Percentiles rank a stretch among this genome's conserved stretches.
Conservation (phyloP, 306 rosid genomes). For the Senna siamea region DNA sequence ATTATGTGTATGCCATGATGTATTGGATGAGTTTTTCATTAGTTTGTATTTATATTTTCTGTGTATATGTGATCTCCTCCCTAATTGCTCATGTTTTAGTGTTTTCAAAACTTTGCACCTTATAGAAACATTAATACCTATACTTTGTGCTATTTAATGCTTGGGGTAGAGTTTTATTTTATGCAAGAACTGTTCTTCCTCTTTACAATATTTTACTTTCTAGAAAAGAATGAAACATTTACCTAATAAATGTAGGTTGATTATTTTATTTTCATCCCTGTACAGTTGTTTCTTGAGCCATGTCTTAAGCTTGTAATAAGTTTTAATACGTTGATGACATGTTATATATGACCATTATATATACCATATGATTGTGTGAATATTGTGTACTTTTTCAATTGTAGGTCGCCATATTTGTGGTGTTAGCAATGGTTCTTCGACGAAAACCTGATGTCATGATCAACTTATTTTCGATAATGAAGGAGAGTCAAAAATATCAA, state of each 20-base stretch:
- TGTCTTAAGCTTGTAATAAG: not conserved
- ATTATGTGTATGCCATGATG: not conserved
- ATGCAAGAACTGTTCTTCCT: not conserved
- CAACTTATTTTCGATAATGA: slow-evolving; percentile 47
- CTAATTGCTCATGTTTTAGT: not conserved
- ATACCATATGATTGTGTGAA: slow-evolving; percentile 12
- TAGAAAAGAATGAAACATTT: not conserved
- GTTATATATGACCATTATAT: not conserved
- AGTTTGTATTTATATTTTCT: not conserved
- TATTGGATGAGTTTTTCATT: not conserved
- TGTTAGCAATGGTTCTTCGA: slow-evolving; percentile 51
- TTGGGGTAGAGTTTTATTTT: not conserved
- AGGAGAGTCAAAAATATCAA: slow-evolving; percentile 47
- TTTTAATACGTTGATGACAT: not conserved
- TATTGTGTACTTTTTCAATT: slow-evolving; percentile 22
- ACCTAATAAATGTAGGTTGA: not conserved
- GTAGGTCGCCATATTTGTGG: slow-evolving; percentile 61
- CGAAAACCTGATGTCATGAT: slow-evolving; percentile 58
- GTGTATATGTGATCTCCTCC: not conserved
- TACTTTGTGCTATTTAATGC: not conserved
- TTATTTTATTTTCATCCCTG: not conserved
- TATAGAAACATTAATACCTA: not conserved
- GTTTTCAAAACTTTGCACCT: not conserved
- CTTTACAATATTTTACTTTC: no score
- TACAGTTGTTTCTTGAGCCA: not conserved